Evolutionary conservation across 2,329 filamentous ascomycete species (phyloP), one percentile per base, ranked within the genome.

Genomic region (Arthroderma sp.): DNA sequence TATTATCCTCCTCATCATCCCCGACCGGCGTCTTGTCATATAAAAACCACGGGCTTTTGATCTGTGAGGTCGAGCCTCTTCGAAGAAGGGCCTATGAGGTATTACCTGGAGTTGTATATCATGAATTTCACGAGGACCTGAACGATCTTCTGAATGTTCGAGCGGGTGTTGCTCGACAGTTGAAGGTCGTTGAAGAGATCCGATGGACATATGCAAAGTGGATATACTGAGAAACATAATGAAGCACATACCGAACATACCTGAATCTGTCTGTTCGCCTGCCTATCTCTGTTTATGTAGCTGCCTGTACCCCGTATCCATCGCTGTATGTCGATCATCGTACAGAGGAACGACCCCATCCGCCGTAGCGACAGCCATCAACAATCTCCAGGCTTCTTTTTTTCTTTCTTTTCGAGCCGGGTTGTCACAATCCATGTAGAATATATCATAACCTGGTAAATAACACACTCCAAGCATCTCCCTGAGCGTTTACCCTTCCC

Each of bases 131-230:
- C 45, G 84, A 94, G 61, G 91, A 98, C 59, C 69, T 94, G 31
- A 78, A 83, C 48, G 88, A 95, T 56, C 69, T 98, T 40, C 78
- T 86, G 15, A 87, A 94, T 58, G 79, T 89, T 51, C 68, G 77
- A 40, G 82, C 79, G 54, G 86, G 86, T 2, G 75, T 94, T 42
- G 75, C 80, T 55, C 75, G 80, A 54, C 89, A 96, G 68, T 73
- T 80, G 48, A 81, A 78, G 59, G 83, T 89, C 37, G 68, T 94
- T 44, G 78, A 88, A 54, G 75, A 91, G 48, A 86, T 96, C 53
- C 74, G 85, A 50, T 96, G 91, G 89, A 83, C 83, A 3, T 96
- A 95, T 68, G 77, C 77, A 2, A 81, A 80, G 59, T 95, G 83
- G 82, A 59, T 85, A 43, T 36, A 40, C 29, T 58, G 46, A 22